Percentiles rank a stretch among this genome's conserved stretches.
These are phyloP conservation scores for Hyphodiscus sp. DNA, from an alignment of 2,329 filamentous ascomycete species.

Conservation along the genomic window DNA sequence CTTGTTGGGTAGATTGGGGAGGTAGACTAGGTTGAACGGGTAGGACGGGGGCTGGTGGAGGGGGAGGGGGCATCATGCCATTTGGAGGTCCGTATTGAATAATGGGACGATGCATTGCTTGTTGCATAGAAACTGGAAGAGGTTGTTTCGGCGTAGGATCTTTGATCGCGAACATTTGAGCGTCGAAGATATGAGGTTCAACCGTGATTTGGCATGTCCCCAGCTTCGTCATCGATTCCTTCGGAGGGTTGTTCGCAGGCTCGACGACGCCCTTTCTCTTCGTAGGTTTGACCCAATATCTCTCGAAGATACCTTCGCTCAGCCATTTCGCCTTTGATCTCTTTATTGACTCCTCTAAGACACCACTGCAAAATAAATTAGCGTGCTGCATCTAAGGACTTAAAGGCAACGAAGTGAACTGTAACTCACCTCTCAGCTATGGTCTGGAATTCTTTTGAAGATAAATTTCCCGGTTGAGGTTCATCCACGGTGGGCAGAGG, in stretches of 20 bases:
- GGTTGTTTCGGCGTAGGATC: conserved; percentile 48
- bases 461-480: conserved; percentile 57
- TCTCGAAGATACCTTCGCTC: conserved; percentile 65
- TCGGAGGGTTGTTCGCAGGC: conserved; percentile 55
- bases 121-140: conserved; percentile 28
- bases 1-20: conserved; percentile 26
- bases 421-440: conserved; percentile 59
- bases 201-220: conserved; percentile 69
- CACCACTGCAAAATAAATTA: conserved; percentile 47
- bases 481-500: conserved; percentile 65
- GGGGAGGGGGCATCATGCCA: conserved; percentile 51
- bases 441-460: conserved; percentile 62
- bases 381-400: conserved; percentile 1
- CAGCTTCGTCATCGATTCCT: conserved; percentile 66
- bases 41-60: conserved; percentile 35
- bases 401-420: neutral
- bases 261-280: conserved; percentile 61
- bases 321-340: conserved; percentile 71
- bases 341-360: conserved; percentile 65
- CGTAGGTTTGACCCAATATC: conserved; percentile 69
- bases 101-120: conserved; percentile 43
- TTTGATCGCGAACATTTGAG: conserved; percentile 66
- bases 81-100: conserved; percentile 61
- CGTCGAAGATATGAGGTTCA: conserved; percentile 75
- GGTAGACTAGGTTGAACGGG: conserved; percentile 24